Conservation (phyloP, 1,139 yeast species). For the Hyphopichia pseudoburtonii region DNA sequence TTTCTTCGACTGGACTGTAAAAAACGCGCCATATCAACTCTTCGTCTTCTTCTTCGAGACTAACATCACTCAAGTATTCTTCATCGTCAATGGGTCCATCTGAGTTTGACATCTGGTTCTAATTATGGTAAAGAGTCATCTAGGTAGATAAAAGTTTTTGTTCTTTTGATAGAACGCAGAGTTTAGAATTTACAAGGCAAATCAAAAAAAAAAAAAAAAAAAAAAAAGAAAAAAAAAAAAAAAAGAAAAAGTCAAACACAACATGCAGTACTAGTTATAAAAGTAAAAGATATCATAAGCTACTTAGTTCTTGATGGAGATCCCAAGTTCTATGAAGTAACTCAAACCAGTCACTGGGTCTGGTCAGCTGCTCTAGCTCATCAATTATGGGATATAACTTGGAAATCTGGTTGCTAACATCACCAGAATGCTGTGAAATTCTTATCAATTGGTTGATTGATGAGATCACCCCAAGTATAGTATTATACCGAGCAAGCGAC, state of each 20-base stretch:
- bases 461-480: constrained; percentile 1
- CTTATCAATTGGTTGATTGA: not conserved
- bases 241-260: not conserved
- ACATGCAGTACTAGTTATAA: not conserved
- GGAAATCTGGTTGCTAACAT: not conserved
- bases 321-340: not conserved
- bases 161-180: too few relatives aligned
- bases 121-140: too few relatives aligned
- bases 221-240: not conserved
- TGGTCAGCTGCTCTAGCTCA: not conserved
- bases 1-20: constrained; percentile 27
- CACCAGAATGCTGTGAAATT: not conserved
- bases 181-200: too few relatives aligned
- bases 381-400: constrained; percentile 1
- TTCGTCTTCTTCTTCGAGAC: constrained; percentile 49
- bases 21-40: constrained; percentile 48
- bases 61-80: constrained; percentile 34
- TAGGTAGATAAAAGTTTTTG: too few relatives aligned
- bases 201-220: not conserved
- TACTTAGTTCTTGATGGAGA: not conserved
- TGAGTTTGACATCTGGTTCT: not conserved
- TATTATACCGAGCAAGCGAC: constrained; percentile 2
- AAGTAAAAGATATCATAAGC: not conserved
- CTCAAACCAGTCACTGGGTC: constrained; percentile 1
- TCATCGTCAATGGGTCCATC: constrained; percentile 6